These are phyloP conservation scores for Fusarium tuaranense DNA, from an alignment of 2,329 filamentous ascomycete species.

Conservation along the genomic window DNA sequence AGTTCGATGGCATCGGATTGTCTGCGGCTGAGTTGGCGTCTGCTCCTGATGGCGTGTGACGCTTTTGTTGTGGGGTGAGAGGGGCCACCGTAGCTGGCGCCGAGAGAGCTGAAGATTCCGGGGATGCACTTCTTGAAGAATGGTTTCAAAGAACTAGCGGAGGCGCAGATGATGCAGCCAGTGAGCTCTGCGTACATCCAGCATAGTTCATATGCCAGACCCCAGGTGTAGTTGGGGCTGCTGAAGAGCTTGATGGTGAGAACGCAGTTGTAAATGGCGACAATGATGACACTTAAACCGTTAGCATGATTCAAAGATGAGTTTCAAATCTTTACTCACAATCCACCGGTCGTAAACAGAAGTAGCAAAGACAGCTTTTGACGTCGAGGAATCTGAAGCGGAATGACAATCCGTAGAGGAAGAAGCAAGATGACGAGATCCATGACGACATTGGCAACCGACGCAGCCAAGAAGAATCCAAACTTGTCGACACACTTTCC, in stretches of 20 bases:
- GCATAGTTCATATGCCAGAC: conserved; percentile 36
- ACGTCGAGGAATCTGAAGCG: conserved; percentile 30
- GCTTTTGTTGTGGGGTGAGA: conserved; percentile 11
- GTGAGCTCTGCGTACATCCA: conserved; percentile 44
- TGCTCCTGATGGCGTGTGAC: conserved; percentile 17
- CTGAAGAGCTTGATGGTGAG: conserved; percentile 37
- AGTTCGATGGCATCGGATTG: conserved; percentile 38
- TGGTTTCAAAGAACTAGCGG: conserved; percentile 37
- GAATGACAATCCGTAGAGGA: conserved; percentile 27
- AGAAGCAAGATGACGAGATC: conserved; percentile 34
- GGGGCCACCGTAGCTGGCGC: conserved; percentile 11
- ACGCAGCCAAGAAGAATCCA: conserved; percentile 38
- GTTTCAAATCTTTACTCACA: conserved; percentile 1
- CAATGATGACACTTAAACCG: conserved; percentile 28
- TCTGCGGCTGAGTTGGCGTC: conserved; percentile 34
- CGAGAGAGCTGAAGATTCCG: conserved; percentile 15
- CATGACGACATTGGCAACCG: conserved; percentile 41
- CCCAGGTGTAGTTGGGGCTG: conserved; percentile 38
- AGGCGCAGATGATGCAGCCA: conserved; percentile 40
- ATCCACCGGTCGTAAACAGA: conserved; percentile 38
- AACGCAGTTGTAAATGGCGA: conserved; percentile 38
- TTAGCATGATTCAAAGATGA: not conserved
- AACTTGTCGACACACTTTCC: conserved; percentile 41
- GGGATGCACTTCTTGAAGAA: conserved; percentile 36
- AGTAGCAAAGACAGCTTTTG: conserved; percentile 34